Conservation (phyloP, 2,329 filamentous ascomycete species). For the Neonectria coccinea region DNA sequence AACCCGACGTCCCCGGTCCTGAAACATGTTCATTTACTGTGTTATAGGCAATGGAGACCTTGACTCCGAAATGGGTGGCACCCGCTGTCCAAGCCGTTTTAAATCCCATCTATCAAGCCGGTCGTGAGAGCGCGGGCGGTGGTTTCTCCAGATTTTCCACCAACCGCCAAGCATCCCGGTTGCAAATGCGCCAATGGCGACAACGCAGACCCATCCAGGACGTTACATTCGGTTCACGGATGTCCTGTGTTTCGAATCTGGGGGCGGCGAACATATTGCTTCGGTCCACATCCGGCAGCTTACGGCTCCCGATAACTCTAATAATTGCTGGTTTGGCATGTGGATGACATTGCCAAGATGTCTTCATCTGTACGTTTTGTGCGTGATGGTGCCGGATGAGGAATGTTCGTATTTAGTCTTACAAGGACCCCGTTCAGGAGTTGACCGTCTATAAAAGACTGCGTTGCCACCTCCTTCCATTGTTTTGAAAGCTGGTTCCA, state of each 20-base stretch:
- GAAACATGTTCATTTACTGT: background rate
- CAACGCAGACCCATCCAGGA: background rate
- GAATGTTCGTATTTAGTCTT: background rate
- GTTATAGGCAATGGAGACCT: slow-evolving; percentile 6
- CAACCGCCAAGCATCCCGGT: slow-evolving; percentile 10
- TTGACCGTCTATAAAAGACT: background rate
- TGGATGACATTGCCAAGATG: background rate
- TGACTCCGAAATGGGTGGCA: slow-evolving; percentile 4
- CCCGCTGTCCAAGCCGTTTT: slow-evolving; percentile 1
- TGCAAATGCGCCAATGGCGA: slow-evolving; percentile 30
- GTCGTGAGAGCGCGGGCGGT: background rate
- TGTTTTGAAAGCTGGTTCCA: background rate
- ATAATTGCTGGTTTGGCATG: background rate
- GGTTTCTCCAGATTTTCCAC: slow-evolving; percentile 27
- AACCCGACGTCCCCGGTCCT: background rate
- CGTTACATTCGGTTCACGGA: slow-evolving; percentile 10
- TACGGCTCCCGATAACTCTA: background rate
- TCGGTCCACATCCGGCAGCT: background rate
- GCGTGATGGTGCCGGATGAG: background rate
- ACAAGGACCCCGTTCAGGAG: no score
- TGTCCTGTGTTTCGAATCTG: slow-evolving; percentile 23
- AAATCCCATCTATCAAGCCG: slow-evolving; percentile 25
- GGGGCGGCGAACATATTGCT: background rate
- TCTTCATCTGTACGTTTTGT: background rate
- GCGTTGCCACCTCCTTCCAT: background rate